Evolutionary conservation across 352 stramenopile genomes (phyloP).

Genomic region (Globisporangium uncinulatum): DNA sequence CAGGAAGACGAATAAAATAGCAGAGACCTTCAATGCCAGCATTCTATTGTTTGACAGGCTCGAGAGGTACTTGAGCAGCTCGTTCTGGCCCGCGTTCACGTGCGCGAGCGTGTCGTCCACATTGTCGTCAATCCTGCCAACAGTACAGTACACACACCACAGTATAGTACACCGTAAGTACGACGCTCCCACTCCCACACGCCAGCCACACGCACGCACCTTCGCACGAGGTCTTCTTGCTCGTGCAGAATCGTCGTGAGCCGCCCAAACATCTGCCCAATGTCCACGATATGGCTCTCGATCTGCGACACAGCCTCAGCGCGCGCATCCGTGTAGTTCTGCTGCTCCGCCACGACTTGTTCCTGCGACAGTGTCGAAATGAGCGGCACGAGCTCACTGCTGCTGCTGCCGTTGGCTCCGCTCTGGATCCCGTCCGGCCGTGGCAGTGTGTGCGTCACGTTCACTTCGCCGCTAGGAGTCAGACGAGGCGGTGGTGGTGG

Average conservation of each 20-base stretch:
- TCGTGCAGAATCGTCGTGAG: constrained; percentile 79
- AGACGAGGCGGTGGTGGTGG: constrained; percentile 23
- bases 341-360: constrained; percentile 70
- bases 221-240: constrained; percentile 73
- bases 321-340: constrained; percentile 70
- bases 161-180: background rate
- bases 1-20: constrained; percentile 85
- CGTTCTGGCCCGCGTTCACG: constrained; percentile 68
- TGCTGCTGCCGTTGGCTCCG: constrained; percentile 15
- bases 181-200: background rate
- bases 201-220: constrained; percentile 23
- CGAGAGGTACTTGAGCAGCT: constrained; percentile 83
- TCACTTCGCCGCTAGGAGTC: constrained; percentile 24
- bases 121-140: constrained; percentile 83
- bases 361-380: constrained; percentile 72
- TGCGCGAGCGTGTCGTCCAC: constrained; percentile 76
- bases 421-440: constrained; percentile 45
- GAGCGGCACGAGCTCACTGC: constrained; percentile 53
- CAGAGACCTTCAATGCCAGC: constrained; percentile 78
- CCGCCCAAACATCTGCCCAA: constrained; percentile 75
- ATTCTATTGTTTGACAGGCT: constrained; percentile 85
- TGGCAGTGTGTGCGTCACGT: constrained; percentile 46
- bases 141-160: too few relatives aligned
- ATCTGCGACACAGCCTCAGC: constrained; percentile 80
- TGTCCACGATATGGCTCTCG: constrained; percentile 84